A percentile compares a stretch with the other conserved stretches of the same genome.
phyloP scores from a whole-genome alignment of 2,329 filamentous ascomycete species.

The Apiospora hydei region DNA sequence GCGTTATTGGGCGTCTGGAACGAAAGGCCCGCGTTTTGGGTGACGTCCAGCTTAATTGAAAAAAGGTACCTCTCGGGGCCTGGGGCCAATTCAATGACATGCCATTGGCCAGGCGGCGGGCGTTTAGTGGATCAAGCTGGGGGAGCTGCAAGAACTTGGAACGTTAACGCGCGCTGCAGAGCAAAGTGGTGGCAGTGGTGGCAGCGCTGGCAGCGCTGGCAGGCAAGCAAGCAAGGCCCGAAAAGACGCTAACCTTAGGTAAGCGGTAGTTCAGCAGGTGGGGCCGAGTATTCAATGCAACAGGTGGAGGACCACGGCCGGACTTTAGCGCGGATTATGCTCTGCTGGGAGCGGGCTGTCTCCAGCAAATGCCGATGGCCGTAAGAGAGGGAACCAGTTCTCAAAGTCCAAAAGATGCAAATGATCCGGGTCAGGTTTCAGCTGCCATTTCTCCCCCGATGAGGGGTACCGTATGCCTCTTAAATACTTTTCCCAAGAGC shows the following conservation, averaged over 20 bases:
- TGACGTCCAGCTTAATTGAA: constrained; percentile 21
- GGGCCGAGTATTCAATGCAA: not conserved
- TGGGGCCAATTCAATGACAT: constrained; percentile 12
- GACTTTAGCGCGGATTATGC: not conserved
- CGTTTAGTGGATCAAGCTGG: not conserved
- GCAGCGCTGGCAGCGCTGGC: not conserved
- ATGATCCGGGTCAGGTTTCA: not conserved
- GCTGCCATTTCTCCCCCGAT: not conserved
- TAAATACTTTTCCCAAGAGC: constrained; percentile 10
- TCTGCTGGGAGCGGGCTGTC: not conserved
- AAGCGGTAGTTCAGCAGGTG: not conserved
- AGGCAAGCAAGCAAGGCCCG: not conserved
- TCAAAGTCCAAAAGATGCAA: constrained; percentile 1
- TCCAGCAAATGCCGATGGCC: not conserved
- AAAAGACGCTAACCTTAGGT: not conserved
- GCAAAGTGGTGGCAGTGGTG: not conserved
- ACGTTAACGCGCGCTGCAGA: not conserved
- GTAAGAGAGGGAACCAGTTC: not conserved
- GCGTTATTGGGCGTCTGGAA: constrained; percentile 1
- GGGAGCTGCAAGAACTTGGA: constrained; percentile 8
- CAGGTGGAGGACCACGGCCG: not conserved
- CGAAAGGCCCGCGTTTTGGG: constrained; percentile 16
- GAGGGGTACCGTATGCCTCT: not conserved
- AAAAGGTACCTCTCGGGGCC: constrained; percentile 5
- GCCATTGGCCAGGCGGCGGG: not conserved